Percentiles rank a stretch among this genome's conserved stretches.
Evolutionary conservation across 2,329 filamentous ascomycete species (phyloP).

Genomic region (Aureobasidium pullulans): DNA sequence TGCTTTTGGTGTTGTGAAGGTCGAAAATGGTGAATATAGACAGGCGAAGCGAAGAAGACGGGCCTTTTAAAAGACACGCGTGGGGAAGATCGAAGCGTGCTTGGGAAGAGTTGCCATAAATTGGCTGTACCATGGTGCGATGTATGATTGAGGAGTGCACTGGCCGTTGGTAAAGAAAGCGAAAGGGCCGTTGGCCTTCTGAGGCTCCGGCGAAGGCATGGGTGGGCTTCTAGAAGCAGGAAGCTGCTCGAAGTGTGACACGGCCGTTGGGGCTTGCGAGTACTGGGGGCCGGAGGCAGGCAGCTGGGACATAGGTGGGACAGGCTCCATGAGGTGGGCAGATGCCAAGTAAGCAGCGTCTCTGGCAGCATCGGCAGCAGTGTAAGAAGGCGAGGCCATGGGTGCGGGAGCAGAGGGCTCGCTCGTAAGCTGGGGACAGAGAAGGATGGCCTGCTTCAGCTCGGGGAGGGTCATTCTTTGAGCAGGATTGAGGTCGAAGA

Average conservation of each 20-base stretch:
- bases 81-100: constrained; percentile 17
- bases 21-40: constrained; percentile 11
- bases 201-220: constrained; percentile 4
- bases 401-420: constrained; percentile 31
- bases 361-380: constrained; percentile 14
- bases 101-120: constrained; percentile 16
- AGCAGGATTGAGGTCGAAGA: constrained; percentile 80
- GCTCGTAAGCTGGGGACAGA: constrained; percentile 66
- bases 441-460: constrained; percentile 66
- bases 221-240: constrained; percentile 6
- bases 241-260: constrained; percentile 7
- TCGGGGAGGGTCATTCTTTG: constrained; percentile 76
- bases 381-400: constrained; percentile 16
- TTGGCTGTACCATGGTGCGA: constrained; percentile 16
- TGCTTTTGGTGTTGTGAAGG: constrained; percentile 1
- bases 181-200: constrained; percentile 6
- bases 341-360: constrained; percentile 12
- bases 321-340: constrained; percentile 9
- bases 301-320: constrained; percentile 15
- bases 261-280: not conserved
- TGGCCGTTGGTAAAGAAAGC: constrained; percentile 6
- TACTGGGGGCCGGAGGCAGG: constrained; percentile 7
- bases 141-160: constrained; percentile 16
- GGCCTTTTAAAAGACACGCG: constrained; percentile 16
- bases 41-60: constrained; percentile 11